Conservation (phyloP, 169 alveolate genomes). For the Cryptosporidium sp. region DNA sequence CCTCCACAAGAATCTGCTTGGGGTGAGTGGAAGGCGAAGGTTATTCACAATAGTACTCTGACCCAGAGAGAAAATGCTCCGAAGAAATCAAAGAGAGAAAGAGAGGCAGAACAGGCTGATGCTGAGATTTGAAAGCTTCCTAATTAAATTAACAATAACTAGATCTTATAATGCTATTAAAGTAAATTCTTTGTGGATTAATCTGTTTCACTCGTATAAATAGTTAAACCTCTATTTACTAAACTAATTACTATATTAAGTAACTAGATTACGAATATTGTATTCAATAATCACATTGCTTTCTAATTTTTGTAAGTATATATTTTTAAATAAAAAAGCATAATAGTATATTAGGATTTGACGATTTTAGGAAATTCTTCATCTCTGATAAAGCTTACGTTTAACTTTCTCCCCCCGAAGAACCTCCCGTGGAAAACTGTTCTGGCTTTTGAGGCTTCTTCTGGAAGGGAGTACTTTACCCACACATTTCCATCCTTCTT, state of each 20-base stretch:
- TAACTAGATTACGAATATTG: background rate
- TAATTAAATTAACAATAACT: background rate
- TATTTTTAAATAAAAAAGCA: background rate
- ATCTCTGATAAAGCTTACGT: conserved; percentile 81
- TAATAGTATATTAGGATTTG: background rate
- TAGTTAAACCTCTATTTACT: background rate
- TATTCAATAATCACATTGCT: background rate
- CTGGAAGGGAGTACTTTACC: conserved; percentile 80
- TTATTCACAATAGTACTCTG: conserved; percentile 89
- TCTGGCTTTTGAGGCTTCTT: conserved; percentile 83
- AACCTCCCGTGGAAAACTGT: conserved; percentile 85
- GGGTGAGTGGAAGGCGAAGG: conserved; percentile 94
- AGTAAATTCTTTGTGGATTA: background rate
- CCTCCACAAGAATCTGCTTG: conserved; percentile 87
- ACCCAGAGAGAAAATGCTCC: conserved; percentile 90
- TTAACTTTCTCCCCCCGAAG: conserved; percentile 87
- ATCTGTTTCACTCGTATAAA: background rate
- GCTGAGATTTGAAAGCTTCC: conserved; percentile 84
- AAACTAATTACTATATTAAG: no score
- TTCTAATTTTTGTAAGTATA: background rate
- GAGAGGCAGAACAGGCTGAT: conserved; percentile 91
- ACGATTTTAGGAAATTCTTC: conserved; percentile 11
- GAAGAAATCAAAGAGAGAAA: conserved; percentile 87
- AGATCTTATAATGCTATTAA: background rate
- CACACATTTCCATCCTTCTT: conserved; percentile 86